phyloP scores from a whole-genome alignment of 2,329 filamentous ascomycete species.

The Fusarium multiceps region DNA sequence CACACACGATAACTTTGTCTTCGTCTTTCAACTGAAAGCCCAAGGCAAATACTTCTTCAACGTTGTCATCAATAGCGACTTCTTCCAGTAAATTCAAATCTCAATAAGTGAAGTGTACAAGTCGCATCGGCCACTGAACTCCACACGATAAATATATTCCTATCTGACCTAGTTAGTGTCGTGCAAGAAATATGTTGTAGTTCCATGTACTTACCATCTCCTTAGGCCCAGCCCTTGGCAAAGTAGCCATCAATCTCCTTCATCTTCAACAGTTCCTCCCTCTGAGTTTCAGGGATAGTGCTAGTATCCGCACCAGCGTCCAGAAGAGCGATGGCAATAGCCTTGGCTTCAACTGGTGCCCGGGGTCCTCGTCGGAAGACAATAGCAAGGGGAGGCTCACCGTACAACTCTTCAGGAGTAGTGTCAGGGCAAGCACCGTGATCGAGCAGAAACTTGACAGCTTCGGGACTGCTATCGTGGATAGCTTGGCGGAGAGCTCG shows the following conservation, averaged over 20 bases:
- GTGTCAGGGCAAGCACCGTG: not conserved
- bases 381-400: not conserved
- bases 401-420: not conserved
- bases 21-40: too few species aligned
- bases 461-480: not conserved
- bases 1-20: too few species aligned
- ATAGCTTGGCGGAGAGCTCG: not conserved
- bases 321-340: not conserved
- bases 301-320: not conserved
- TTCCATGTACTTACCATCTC: not conserved
- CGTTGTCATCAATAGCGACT: too few species aligned
- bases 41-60: too few species aligned
- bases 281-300: too few species aligned
- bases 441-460: not conserved
- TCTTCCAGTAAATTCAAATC: too few species aligned
- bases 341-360: too few species aligned
- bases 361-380: not conserved
- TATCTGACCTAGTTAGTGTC: too few species aligned
- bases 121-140: too few species aligned
- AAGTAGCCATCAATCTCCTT: not conserved
- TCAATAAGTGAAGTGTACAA: too few species aligned
- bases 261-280: not conserved
- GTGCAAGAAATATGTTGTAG: too few species aligned
- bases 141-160: too few species aligned
- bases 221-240: not conserved